These are phyloP conservation scores for Proliferodiscus dingleyae DNA, from an alignment of 2,329 filamentous ascomycete genomes.

Conservation along the genomic window DNA sequence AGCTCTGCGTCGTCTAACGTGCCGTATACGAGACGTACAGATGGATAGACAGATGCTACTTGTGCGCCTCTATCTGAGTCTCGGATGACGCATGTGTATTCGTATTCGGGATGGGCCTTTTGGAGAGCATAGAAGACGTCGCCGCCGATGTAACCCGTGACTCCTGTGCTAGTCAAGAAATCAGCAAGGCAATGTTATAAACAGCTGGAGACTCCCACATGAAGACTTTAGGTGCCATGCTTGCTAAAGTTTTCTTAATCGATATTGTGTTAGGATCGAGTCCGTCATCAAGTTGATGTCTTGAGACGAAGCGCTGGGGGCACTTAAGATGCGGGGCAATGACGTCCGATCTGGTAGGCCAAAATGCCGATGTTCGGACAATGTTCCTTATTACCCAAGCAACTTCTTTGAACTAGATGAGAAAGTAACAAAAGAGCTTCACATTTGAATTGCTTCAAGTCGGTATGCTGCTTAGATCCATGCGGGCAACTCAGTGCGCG, in stretches of 20 bases:
- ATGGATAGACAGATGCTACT: conserved; percentile 42
- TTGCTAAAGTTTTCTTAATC: neutral
- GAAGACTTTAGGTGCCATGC: conserved; percentile 25
- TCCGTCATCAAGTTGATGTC: too few relatives aligned
- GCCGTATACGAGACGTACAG: conserved; percentile 47
- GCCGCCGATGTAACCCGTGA: conserved; percentile 40
- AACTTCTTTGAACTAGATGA: too few relatives aligned
- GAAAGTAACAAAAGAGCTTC: too few relatives aligned
- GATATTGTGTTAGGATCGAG: too few relatives aligned
- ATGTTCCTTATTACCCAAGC: too few relatives aligned
- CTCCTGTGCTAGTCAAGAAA: conserved; percentile 24
- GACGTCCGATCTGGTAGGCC: too few relatives aligned
- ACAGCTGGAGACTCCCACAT: conserved; percentile 15
- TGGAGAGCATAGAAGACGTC: conserved; percentile 40
- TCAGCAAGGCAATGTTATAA: neutral
- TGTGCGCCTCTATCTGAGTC: conserved; percentile 43
- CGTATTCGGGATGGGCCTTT: conserved; percentile 43
- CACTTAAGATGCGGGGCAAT: too few relatives aligned
- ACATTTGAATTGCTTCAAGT: too few relatives aligned
- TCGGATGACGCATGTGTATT: conserved; percentile 45
- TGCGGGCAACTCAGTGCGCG: too few relatives aligned
- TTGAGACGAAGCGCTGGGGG: too few relatives aligned
- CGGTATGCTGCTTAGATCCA: too few relatives aligned
- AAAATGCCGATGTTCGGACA: too few relatives aligned
- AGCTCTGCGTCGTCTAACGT: conserved; percentile 40